Base-by-base conservation (phyloP, 1,139 yeast species). In the Lodderomyces margitis region DNA sequence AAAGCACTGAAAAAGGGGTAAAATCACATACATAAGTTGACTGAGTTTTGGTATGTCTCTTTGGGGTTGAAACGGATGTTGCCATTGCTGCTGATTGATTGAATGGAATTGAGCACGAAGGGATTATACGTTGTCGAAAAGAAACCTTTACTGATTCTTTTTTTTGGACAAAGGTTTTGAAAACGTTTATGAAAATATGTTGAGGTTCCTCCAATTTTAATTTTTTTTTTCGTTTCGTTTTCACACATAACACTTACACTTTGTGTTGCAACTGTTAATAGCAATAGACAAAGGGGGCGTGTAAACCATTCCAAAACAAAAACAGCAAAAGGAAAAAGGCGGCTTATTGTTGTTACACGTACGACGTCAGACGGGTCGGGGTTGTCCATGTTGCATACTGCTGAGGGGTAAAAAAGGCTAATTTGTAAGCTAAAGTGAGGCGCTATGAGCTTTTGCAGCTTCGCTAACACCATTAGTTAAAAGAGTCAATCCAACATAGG, bases 31-130 rank as follows among this genome's bases (percentile, higher is more conserved):
- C 82, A 53, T 74, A 82, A 33, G 87, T 73, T 42, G 85, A 79
- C 61, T 85, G 94, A 12, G 88, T 74, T 68, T 85, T 85, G 56
- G 68, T 74, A 67, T 85, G 95, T 64, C 81, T 84, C 68, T 81
- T 81, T 39, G 57, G 52, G 19, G 51, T 28, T 15, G 32, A n/a
- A 28, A 28, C 32, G 8, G 32, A 39, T 32, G 50, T 41, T 21
- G 51, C 43, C 42, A 40, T 40, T 39, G 25, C 21, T 3, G 19
- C 8, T 15, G 19, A 12, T n/a, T 17, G 4, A 23, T 23, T 23
- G 9, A 25, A 9, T 25, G 11, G 5, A n/a, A 15, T 5, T 25
- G 11, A 8, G 25, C 11, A 21, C 10, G 8, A 21, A 21, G 8
- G 8, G 25, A 21, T 8, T 21, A 21, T 8, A 21, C 8, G 10